Evolutionary conservation across 371 early-diverging fungal genomes (phyloP).

Genomic region (Conidiobolus incongruus): DNA sequence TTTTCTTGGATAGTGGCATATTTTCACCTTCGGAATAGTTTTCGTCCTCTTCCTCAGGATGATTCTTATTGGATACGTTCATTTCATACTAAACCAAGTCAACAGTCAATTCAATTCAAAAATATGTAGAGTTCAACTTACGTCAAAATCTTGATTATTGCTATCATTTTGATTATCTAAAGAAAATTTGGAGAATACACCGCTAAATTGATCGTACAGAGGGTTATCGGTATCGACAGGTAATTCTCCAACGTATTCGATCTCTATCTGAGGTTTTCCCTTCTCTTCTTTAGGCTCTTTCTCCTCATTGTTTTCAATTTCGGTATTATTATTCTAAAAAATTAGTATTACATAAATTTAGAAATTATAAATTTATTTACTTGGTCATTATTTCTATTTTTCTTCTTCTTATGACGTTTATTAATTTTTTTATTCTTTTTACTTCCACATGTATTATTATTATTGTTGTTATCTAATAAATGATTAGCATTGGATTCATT

Average conservation of each 20-base stretch:
- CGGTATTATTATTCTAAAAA: too few relatives aligned
- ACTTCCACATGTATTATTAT: too few relatives aligned
- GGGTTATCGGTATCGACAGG: neutral
- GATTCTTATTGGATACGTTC: constrained; percentile 9
- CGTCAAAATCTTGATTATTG: neutral
- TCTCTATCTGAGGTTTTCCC: neutral
- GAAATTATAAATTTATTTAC: neutral
- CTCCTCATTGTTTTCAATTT: too few relatives aligned
- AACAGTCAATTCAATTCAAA: constrained; percentile 6
- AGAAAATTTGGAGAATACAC: neutral
- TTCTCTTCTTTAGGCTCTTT: neutral
- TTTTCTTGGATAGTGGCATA: constrained; percentile 24
- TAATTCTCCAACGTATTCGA: neutral
- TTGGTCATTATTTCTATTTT: too few relatives aligned
- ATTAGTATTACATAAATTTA: too few relatives aligned
- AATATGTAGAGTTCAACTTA: neutral
- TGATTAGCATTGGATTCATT: too few relatives aligned
- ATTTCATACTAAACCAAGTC: constrained; percentile 6
- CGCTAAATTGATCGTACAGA: neutral
- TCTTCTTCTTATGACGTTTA: constrained; percentile 4
- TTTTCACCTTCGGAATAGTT: constrained; percentile 9
- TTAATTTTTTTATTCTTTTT: constrained; percentile 11
- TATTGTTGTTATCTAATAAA: too few relatives aligned
- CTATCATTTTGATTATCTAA: neutral
- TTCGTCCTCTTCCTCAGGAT: constrained; percentile 15